These are phyloP conservation scores for Solanum virginianum DNA, from an alignment of 257 asterid genomes.

Conservation along the genomic window DNA sequence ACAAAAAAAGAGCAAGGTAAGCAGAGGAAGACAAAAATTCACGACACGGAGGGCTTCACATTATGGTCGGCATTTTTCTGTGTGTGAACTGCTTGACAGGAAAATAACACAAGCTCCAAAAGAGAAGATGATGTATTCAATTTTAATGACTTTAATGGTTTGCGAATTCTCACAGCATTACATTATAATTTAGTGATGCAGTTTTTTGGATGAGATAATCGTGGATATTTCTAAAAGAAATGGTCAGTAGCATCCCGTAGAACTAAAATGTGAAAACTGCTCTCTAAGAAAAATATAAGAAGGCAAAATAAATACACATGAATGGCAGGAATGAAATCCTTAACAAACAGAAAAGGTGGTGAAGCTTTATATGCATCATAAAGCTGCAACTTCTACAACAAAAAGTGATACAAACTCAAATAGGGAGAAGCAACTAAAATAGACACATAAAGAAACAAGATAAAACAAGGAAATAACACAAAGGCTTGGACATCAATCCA, in stretches of 20 bases:
- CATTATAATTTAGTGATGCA: neutral
- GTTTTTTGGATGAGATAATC: neutral
- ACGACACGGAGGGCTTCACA: neutral
- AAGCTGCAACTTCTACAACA: neutral
- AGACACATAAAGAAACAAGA: neutral
- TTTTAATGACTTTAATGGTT: neutral
- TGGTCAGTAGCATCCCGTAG: neutral
- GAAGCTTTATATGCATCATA: neutral
- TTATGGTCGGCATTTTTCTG: neutral
- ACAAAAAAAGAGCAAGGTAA: neutral
- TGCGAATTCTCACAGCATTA: neutral
- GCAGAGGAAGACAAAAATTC: neutral
- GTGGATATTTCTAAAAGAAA: neutral
- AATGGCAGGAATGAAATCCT: neutral
- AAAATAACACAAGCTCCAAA: neutral
- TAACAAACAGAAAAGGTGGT: neutral
- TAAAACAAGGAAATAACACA: neutral
- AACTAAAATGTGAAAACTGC: neutral
- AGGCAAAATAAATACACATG: neutral
- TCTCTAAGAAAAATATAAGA: neutral
- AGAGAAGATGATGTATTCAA: neutral
- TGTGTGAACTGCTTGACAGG: neutral
- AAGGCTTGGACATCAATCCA: neutral
- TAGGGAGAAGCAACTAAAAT: neutral
- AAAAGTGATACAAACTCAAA: neutral